A percentile compares a stretch with the other conserved stretches of the same genome.
phyloP scores from a whole-genome alignment of 2,329 filamentous ascomycete genomes.

The Microcera coccophila region DNA sequence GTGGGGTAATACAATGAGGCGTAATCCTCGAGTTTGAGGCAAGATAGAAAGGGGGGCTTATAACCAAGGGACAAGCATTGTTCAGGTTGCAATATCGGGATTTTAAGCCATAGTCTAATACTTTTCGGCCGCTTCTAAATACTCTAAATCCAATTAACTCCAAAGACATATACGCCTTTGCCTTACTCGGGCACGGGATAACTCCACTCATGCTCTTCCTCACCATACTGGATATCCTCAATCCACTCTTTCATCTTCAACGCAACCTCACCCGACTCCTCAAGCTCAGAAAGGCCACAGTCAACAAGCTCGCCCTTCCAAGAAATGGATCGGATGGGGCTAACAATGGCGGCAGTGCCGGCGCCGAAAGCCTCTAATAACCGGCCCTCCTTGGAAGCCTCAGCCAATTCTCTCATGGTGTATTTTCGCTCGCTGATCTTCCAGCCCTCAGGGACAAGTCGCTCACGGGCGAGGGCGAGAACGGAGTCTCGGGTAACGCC shows the following conservation, averaged over 20 bases:
- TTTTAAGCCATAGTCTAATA: too few relatives aligned
- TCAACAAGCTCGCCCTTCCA: slow-evolving; percentile 80
- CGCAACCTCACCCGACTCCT: slow-evolving; percentile 87
- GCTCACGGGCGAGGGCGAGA: slow-evolving; percentile 78
- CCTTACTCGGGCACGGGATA: slow-evolving; percentile 38
- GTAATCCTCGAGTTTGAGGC: too few relatives aligned
- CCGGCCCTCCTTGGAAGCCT: slow-evolving; percentile 78
- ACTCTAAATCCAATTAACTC: too few relatives aligned
- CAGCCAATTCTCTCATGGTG: slow-evolving; percentile 79
- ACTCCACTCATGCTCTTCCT: slow-evolving; percentile 90
- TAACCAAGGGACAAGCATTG: too few relatives aligned
- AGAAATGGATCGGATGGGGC: slow-evolving; percentile 81
- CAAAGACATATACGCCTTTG: background rate
- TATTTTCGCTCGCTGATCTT: slow-evolving; percentile 83
- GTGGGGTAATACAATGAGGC: background rate
- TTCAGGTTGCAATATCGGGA: too few relatives aligned
- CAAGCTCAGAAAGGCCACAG: slow-evolving; percentile 73
- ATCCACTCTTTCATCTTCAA: slow-evolving; percentile 94
- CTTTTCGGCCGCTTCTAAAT: too few relatives aligned
- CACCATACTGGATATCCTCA: slow-evolving; percentile 90
- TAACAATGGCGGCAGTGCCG: slow-evolving; percentile 91
- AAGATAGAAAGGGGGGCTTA: too few relatives aligned
- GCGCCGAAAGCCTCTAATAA: slow-evolving; percentile 90
- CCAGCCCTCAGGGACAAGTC: slow-evolving; percentile 83
- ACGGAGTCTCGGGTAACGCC: slow-evolving; percentile 93